Evolutionary conservation across 768 basidiomycete species (phyloP), one percentile per base, ranked within the genome.

Genomic region (Lactarius sp.): DNA sequence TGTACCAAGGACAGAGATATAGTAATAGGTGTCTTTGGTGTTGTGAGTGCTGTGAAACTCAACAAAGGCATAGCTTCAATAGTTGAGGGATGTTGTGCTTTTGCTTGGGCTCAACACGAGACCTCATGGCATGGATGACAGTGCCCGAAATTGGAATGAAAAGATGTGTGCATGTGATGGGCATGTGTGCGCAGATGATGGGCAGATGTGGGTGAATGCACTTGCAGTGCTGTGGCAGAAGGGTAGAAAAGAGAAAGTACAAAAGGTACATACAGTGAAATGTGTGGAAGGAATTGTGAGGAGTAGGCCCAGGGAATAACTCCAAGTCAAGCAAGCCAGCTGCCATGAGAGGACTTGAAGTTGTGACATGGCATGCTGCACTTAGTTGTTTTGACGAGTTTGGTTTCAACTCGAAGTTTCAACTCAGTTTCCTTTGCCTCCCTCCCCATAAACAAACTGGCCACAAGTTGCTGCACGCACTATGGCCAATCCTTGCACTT

Each of bases 11-110:
- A n/a, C n/a, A 65, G 73, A 91, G 90, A 92, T 91, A 64, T 90
- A 88, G 71, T 88, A 84, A 74, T 90, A 91, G 36, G 90, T 88
- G 67, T 90, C 88, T 70, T 91, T 89, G 20, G 90, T 90, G 70
- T 91, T 88, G 47, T 86, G 84, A 53, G 81, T 80, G 70, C 83
- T 84, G 72, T 87, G 85, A 71, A 91, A 92, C 74, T 92, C 90
- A 72, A 92, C 85, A 74, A 92, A 92, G 61, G 90, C 90, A 74
- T 90, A 92, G 78, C 90, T 91, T 79, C 79, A 78, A 75, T 70
- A 70, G 71, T 73, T 73, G 69, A 64, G 76, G 78, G 74, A 76
- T 70, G 79, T 85, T 84, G 85, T 85, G 85, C 80, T 82, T 78
- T 77, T 73, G 79, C 58, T 68, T 66, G 69, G 70, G 71, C 69